phyloP scores from a whole-genome alignment of 805 yeast genomes.

The Candida ovalis region DNA sequence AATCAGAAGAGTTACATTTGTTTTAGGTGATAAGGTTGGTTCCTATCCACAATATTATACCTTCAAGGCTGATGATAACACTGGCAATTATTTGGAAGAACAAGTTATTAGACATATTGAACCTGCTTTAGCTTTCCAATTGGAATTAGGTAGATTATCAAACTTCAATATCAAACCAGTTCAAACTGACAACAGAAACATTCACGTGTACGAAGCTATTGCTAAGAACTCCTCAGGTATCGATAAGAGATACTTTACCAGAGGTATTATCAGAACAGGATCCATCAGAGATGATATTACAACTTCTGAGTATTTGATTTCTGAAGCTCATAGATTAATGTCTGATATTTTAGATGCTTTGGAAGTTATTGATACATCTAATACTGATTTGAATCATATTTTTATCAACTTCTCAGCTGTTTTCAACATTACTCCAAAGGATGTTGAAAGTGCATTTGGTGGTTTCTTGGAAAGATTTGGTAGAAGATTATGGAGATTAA shows the following conservation, averaged over 20 bases:
- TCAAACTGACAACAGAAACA: constrained; percentile 93
- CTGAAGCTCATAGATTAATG: constrained; percentile 96
- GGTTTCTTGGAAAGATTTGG: constrained; percentile 98
- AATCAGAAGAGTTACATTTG: constrained; percentile 90
- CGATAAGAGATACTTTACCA: constrained; percentile 93
- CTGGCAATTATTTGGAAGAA: constrained; percentile 82
- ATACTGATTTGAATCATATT: constrained; percentile 94
- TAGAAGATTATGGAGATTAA: constrained; percentile 90
- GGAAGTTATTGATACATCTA: constrained; percentile 89
- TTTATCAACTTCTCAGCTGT: constrained; percentile 96
- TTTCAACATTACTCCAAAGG: constrained; percentile 90
- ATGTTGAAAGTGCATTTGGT: constrained; percentile 96
- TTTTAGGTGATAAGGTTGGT: constrained; percentile 79
- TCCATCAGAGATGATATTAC: constrained; percentile 89
- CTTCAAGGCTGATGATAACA: constrained; percentile 46
- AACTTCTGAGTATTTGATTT: constrained; percentile 88
- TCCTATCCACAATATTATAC: constrained; percentile 94
- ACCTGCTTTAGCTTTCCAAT: constrained; percentile 96
- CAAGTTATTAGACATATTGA: constrained; percentile 95
- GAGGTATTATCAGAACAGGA: constrained; percentile 97
- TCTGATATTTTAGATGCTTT: constrained; percentile 91
- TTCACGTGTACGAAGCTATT: constrained; percentile 94
- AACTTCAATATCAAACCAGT: constrained; percentile 94
- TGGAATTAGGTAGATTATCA: constrained; percentile 89
- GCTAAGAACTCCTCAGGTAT: constrained; percentile 85